Evolutionary conservation across 306 rosid genomes (phyloP).

Genomic region (Malus orientalis): DNA sequence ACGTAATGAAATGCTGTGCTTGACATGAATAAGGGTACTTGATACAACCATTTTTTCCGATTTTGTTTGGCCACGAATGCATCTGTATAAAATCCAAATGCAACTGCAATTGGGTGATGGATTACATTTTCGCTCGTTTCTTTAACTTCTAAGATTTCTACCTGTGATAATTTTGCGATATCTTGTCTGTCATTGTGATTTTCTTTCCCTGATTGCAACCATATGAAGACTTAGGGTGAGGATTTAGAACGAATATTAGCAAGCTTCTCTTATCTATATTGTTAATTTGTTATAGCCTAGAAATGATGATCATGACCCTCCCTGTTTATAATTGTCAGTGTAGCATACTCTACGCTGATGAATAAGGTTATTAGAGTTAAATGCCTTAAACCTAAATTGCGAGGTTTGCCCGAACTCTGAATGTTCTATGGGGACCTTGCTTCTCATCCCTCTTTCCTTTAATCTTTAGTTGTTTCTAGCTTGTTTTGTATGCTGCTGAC

Average conservation of each 20-base stretch:
- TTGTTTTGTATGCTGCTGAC: neutral
- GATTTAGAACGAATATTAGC: neutral
- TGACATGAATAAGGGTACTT: conserved; percentile 33
- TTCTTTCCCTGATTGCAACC: neutral
- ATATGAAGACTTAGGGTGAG: neutral
- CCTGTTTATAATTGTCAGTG: neutral
- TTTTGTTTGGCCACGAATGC: conserved; percentile 9
- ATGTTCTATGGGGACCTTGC: neutral
- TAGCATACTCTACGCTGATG: neutral
- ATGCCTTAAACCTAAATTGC: neutral
- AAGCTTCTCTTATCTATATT: neutral
- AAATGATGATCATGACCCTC: neutral
- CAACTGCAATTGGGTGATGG: conserved; percentile 20
- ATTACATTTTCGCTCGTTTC: neutral
- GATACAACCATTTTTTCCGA: conserved; percentile 19
- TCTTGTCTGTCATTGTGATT: neutral
- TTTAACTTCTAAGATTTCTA: neutral
- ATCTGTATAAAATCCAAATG: conserved; percentile 25
- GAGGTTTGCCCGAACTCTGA: neutral
- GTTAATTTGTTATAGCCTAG: too few relatives aligned
- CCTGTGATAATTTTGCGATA: neutral
- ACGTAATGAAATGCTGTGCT: conserved; percentile 19
- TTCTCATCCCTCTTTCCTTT: neutral
- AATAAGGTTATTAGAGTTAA: neutral
- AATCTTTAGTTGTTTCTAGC: neutral